phyloP scores from a whole-genome alignment of 169 alveolate genomes.

The Cryptosporidium sp. region DNA sequence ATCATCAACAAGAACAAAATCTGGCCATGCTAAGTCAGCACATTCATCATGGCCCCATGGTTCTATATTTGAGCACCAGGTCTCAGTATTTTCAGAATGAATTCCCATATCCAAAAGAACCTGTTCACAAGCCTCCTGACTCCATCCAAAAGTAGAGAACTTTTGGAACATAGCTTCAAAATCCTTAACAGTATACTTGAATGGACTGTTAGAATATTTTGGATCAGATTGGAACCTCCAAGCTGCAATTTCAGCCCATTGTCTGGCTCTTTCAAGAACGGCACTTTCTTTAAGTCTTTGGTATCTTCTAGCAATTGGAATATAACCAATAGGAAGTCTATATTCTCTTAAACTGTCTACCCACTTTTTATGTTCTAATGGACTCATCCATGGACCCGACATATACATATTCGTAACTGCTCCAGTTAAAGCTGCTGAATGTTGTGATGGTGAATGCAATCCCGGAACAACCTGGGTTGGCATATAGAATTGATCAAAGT shows the following conservation, averaged over 20 bases:
- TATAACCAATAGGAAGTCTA: conserved; percentile 53
- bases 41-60: conserved; percentile 77
- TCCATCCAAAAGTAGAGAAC: conserved; percentile 69
- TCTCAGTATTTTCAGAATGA: conserved; percentile 31
- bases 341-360: conserved; percentile 43
- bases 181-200: conserved; percentile 56
- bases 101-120: conserved; percentile 72
- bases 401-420: conserved; percentile 13
- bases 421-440: neutral
- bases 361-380: conserved; percentile 54
- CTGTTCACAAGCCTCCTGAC: conserved; percentile 72
- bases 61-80: conserved; percentile 72
- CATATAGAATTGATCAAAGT: conserved; percentile 30
- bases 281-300: conserved; percentile 64
- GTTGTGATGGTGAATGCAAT: neutral
- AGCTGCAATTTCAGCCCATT: conserved; percentile 71
- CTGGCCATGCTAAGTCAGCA: conserved; percentile 66
- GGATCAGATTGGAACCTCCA: conserved; percentile 76
- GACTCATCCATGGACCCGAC: conserved; percentile 66
- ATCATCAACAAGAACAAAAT: conserved; percentile 63
- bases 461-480: conserved; percentile 22
- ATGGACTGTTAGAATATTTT: conserved; percentile 36
- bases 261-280: conserved; percentile 61
- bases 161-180: conserved; percentile 51
- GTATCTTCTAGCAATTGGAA: conserved; percentile 64